These are phyloP conservation scores for Tricholoma saponaceum DNA, from an alignment of 768 basidiomycete genomes.

Conservation along the genomic window DNA sequence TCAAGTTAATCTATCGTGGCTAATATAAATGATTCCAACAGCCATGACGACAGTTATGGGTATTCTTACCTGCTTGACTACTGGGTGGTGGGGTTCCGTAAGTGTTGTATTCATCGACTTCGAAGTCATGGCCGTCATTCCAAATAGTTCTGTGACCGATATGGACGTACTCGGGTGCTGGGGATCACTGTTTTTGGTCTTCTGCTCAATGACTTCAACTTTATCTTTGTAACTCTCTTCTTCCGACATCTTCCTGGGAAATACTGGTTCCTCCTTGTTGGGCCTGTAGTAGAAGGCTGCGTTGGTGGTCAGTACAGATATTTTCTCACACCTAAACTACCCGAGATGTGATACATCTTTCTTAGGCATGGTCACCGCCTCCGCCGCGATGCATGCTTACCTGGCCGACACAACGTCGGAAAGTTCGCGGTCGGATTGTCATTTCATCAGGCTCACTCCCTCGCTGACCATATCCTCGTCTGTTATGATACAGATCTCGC, in stretches of 20 bases:
- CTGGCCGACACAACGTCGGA: slow-evolving; percentile 63
- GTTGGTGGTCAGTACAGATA: slow-evolving; percentile 56
- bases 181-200: slow-evolving; percentile 57
- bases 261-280: slow-evolving; percentile 74
- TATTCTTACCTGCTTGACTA: slow-evolving; percentile 70
- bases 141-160: slow-evolving; percentile 66
- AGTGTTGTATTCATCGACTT: slow-evolving; percentile 19
- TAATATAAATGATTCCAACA: slow-evolving; percentile 24
- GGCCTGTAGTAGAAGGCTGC: slow-evolving; percentile 62
- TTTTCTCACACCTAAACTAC: not conserved
- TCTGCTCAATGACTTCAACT: slow-evolving; percentile 57
- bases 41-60: slow-evolving; percentile 66
- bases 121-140: not conserved
- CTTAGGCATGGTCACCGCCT: slow-evolving; percentile 41
- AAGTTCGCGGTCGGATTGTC: slow-evolving; percentile 40
- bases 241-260: slow-evolving; percentile 67
- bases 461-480: slow-evolving; percentile 1
- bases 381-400: slow-evolving; percentile 60
- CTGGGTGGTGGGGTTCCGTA: slow-evolving; percentile 84
- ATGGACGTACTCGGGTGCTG: slow-evolving; percentile 67
- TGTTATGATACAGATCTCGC: slow-evolving; percentile 43
- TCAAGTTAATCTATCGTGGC: slow-evolving; percentile 6
- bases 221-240: slow-evolving; percentile 61
- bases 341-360: not conserved
- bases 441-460: not conserved